These are phyloP conservation scores for Podaxis carcinomalis DNA, from an alignment of 768 basidiomycete genomes.

Conservation along the genomic window DNA sequence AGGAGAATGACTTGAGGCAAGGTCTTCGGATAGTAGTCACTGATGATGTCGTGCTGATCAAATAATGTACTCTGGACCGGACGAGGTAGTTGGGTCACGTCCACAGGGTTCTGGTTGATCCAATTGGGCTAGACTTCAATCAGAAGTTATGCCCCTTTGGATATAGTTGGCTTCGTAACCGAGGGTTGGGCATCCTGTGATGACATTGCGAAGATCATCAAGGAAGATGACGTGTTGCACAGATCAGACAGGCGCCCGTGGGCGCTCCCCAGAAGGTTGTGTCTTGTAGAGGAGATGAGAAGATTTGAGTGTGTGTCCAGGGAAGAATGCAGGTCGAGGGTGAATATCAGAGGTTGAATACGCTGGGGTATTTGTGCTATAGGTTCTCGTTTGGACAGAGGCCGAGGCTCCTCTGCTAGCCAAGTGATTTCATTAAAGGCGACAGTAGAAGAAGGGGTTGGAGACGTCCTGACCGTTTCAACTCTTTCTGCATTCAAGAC, in stretches of 20 bases:
- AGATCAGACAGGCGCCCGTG: not conserved
- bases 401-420: not conserved
- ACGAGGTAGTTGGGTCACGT: not conserved
- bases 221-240: not conserved
- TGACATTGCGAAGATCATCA: slow-evolving; percentile 2
- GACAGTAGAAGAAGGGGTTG: not conserved
- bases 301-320: not conserved
- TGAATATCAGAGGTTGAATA: not conserved
- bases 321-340: not conserved
- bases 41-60: not conserved
- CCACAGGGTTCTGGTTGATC: slow-evolving; percentile 1
- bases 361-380: not conserved
- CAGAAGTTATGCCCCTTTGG: not conserved
- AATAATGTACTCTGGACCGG: slow-evolving; percentile 4
- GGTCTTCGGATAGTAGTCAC: not conserved
- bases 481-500: not conserved
- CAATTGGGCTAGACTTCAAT: not conserved
- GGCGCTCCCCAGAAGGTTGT: no score
- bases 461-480: not conserved
- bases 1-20: not conserved
- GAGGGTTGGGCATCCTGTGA: slow-evolving; percentile 4
- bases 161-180: not conserved
- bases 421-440: not conserved
- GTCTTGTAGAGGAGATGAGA: not conserved
- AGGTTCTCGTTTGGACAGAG: not conserved